Evolutionary conservation across 441 rosid species (phyloP), one percentile per base, ranked within the genome.

Genomic region (Gossypium aridum): DNA sequence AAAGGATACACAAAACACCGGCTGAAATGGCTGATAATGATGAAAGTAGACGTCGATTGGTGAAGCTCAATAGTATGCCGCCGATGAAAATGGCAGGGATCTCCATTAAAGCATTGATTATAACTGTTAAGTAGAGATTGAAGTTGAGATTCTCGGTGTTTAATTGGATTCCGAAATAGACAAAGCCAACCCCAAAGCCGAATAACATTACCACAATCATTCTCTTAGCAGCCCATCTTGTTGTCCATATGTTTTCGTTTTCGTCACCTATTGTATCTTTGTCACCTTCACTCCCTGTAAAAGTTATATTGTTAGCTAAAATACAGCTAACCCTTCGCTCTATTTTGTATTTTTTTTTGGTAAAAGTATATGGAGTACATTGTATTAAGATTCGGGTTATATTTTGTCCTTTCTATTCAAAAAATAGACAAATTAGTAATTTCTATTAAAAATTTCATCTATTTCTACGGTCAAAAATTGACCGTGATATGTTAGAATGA

Each of bases 111-210:
- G 90, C 94, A 39, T 89, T 92, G 39, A 90, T 74, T 16, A 82
- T 87, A 17, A 87, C 92, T 0, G 90, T 82, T 63, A 87, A 43
- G 39, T 89, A 89, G 53, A 87, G 86, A 65, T 89, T 82, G 74
- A 88, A 89, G 26, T 84, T 79, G 23, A 89, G 89, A 64, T 92
- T 92, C 75, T 84, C 90, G 0, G 83, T 88, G 25, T 89, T 88
- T 16, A 92, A 76, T 63, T 89, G 96, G 3, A 92, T 81, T 0
- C 97, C 94, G 17, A 86, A 92, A 17, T 89, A 92, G 26, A 89
- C 94, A 51, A 90, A 85, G 22, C 96, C 96, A 16, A 79, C 73
- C 0, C 97, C 95, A 65, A 92, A 87, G 19, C 91, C 92, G 59
- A 88, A 79, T 19, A 79, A 1, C 96, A 92, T 92, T n/a, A 90